phyloP scores from a whole-genome alignment of 257 asterid species.

The Echium plantagineum region DNA sequence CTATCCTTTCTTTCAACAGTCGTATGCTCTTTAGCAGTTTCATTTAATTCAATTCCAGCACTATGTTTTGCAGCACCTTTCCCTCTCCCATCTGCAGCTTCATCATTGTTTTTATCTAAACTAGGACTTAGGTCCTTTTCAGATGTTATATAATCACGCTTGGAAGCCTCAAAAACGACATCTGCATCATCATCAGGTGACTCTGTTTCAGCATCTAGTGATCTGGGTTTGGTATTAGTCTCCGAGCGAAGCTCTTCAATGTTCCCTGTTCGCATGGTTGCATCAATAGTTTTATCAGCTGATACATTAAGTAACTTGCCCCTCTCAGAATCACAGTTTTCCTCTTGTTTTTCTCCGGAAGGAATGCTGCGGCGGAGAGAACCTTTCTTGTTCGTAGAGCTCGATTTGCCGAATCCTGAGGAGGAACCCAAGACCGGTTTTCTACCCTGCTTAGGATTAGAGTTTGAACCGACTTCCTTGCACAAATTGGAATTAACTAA shows the following conservation, averaged over 20 bases:
- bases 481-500: constrained; percentile 20
- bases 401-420: neutral
- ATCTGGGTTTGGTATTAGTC: constrained; percentile 11
- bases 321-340: constrained; percentile 15
- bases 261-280: constrained; percentile 3
- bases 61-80: constrained; percentile 10
- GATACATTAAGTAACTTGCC: constrained; percentile 14
- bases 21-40: constrained; percentile 18
- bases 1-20: constrained; percentile 19
- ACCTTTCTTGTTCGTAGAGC: constrained; percentile 29
- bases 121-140: constrained; percentile 13
- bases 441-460: constrained; percentile 25
- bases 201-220: constrained; percentile 31
- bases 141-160: constrained; percentile 4
- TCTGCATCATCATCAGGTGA: constrained; percentile 27
- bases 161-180: constrained; percentile 13
- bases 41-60: constrained; percentile 18
- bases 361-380: constrained; percentile 16
- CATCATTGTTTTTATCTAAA: constrained; percentile 13
- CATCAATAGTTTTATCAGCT: neutral
- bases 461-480: constrained; percentile 17
- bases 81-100: constrained; percentile 14
- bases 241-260: neutral
- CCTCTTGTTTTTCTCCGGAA: neutral
- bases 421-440: constrained; percentile 34